These are phyloP conservation scores for Nicotiana obtusifolia DNA, from an alignment of 257 asterid species.

Conservation along the genomic window DNA sequence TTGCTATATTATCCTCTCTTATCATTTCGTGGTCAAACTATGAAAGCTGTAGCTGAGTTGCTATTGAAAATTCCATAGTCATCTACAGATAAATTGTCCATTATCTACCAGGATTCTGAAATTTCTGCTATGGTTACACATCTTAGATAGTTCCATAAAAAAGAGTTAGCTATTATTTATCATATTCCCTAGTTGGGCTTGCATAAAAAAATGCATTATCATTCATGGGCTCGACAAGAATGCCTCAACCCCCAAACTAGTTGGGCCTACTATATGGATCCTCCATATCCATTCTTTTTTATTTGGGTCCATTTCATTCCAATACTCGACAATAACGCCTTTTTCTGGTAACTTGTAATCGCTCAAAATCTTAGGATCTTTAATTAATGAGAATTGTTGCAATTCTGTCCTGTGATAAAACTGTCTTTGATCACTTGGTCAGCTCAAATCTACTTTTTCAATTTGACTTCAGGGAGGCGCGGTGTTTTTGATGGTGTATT, in stretches of 20 bases:
- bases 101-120: neutral
- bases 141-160: neutral
- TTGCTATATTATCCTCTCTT: slow-evolving; percentile 7
- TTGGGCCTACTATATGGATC: neutral
- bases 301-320: neutral
- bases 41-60: neutral
- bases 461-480: slow-evolving; percentile 69
- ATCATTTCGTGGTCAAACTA: slow-evolving; percentile 1
- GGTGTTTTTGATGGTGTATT: slow-evolving; percentile 78
- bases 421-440: slow-evolving; percentile 1
- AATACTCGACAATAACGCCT: neutral
- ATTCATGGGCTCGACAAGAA: neutral
- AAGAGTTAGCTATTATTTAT: neutral
- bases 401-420: neutral
- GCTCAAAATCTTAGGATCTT: neutral
- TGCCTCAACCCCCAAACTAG: neutral
- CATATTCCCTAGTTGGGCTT: neutral
- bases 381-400: neutral
- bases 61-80: neutral
- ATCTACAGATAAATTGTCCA: neutral
- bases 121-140: neutral
- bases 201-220: neutral
- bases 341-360: neutral
- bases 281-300: neutral
- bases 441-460: neutral